Conservation (phyloP, 1,284 basidiomycete species). For the Cryptococcus wingfieldii region DNA sequence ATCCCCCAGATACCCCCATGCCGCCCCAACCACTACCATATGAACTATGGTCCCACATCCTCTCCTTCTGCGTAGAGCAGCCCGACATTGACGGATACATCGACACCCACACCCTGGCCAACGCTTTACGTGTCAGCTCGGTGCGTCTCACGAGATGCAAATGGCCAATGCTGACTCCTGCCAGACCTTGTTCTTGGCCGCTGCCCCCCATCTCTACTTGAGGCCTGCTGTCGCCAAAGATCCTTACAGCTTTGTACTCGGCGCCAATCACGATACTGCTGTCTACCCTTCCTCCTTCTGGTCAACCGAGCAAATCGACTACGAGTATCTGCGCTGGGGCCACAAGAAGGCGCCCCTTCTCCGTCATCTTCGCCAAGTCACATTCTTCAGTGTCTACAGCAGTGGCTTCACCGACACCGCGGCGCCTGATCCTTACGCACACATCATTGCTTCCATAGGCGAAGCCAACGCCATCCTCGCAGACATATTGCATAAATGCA, state of each 20-base stretch:
- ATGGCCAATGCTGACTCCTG: neutral
- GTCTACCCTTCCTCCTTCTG: neutral
- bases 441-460: neutral
- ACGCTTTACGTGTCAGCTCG: neutral
- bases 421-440: neutral
- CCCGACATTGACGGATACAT: neutral
- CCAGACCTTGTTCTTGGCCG: neutral
- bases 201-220: neutral
- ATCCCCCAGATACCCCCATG: neutral
- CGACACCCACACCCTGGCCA: neutral
- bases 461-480: neutral
- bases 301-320: neutral
- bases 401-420: neutral
- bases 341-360: constrained; percentile 1
- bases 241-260: neutral
- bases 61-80: neutral
- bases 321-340: neutral
- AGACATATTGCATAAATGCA: neutral
- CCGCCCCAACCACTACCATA: neutral
- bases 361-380: neutral
- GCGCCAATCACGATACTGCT: neutral
- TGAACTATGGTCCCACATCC: constrained; percentile 2
- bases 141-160: neutral
- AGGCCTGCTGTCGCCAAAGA: neutral
- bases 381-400: neutral